phyloP scores from a whole-genome alignment of 129 eudicot species.

The Silybum marianum region DNA sequence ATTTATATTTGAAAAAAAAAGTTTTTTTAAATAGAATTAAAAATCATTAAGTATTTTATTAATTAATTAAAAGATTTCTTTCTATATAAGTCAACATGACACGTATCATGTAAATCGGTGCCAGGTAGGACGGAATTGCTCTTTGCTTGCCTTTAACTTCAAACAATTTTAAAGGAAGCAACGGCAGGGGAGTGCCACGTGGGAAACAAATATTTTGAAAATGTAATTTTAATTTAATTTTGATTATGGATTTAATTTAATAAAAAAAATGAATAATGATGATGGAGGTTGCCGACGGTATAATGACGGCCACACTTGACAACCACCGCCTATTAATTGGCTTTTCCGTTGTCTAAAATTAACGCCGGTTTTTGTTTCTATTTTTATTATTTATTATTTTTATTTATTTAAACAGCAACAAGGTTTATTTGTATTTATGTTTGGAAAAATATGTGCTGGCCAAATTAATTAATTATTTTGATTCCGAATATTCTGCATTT shows the following conservation, averaged over 20 bases:
- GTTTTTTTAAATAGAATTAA: neutral
- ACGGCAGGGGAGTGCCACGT: constrained; percentile 32
- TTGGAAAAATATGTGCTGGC: constrained; percentile 33
- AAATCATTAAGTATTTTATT: neutral
- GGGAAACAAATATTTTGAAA: constrained; percentile 6
- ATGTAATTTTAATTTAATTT: too few relatives aligned
- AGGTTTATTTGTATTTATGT: constrained; percentile 37
- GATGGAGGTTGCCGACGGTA: constrained; percentile 46
- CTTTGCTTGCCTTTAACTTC: constrained; percentile 68
- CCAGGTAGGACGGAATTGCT: constrained; percentile 36
- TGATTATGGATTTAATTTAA: neutral
- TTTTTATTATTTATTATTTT: neutral
- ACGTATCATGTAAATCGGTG: constrained; percentile 26
- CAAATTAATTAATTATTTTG: neutral
- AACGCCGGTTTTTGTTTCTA: constrained; percentile 39
- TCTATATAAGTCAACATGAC: constrained; percentile 26
- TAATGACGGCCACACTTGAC: constrained; percentile 44
- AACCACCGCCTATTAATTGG: constrained; percentile 40
- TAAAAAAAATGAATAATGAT: constrained; percentile 18
- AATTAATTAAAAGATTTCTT: constrained; percentile 14
- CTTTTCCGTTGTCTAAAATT: constrained; percentile 36
- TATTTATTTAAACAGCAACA: neutral
- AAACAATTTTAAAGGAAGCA: constrained; percentile 24
- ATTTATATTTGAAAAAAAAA: neutral
- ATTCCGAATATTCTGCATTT: constrained; percentile 14